These are phyloP conservation scores for Acacia acuminata DNA, from an alignment of 306 rosid genomes.

Conservation along the genomic window DNA sequence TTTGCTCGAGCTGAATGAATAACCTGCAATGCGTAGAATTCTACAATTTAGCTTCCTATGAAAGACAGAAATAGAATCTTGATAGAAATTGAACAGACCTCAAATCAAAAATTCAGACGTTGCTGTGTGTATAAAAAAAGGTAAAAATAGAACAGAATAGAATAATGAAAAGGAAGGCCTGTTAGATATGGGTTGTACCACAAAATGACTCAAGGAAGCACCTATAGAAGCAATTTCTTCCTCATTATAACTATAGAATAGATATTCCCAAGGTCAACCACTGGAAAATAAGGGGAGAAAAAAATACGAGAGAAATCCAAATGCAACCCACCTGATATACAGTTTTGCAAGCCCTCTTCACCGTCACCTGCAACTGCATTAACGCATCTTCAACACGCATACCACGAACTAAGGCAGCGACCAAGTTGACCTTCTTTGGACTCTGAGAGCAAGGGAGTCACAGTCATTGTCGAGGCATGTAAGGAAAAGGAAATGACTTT, in stretches of 20 bases:
- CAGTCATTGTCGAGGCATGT: constrained; percentile 2
- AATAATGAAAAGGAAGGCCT: not conserved
- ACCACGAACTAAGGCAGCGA: constrained; percentile 91
- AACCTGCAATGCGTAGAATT: constrained; percentile 54
- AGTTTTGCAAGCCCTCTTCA: constrained; percentile 92
- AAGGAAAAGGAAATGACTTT: not conserved
- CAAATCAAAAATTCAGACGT: not conserved
- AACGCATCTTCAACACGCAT: constrained; percentile 99
- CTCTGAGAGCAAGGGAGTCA: constrained; percentile 48
- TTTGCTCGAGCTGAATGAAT: constrained; percentile 91
- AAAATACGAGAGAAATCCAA: not conserved
- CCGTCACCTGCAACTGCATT: constrained; percentile 81
- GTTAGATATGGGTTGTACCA: not conserved
- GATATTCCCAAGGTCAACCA: not conserved
- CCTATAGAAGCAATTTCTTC: constrained; percentile 2
- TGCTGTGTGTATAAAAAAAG: not conserved
- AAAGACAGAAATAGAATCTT: not conserved
- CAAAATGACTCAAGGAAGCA: constrained; percentile 3
- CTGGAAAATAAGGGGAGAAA: not conserved
- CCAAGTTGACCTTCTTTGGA: constrained; percentile 96
- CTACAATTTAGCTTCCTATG: constrained; percentile 13
- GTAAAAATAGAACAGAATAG: not conserved
- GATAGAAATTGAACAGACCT: not conserved
- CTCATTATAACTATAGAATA: not conserved
- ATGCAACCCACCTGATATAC: constrained; percentile 73